These are phyloP conservation scores for Chenopodium suecicum DNA, from an alignment of 148 eudicot species.

Conservation along the genomic window DNA sequence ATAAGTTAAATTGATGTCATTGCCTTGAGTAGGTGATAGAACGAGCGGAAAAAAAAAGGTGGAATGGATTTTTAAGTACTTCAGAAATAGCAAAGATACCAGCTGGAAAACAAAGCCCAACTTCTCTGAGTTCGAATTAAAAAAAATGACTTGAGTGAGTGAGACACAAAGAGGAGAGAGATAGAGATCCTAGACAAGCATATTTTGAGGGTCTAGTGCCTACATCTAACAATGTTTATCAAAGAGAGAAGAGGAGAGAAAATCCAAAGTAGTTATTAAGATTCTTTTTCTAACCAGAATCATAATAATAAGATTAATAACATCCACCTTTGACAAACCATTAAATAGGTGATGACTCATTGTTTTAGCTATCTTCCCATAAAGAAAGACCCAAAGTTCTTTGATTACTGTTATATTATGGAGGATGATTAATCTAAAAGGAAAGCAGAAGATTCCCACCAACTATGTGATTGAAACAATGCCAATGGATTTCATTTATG, in stretches of 20 bases:
- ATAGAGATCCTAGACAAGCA: not conserved
- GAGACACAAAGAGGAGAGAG: not conserved
- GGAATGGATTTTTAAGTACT: not conserved
- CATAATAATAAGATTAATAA: not conserved
- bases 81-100: not conserved
- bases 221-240: not conserved
- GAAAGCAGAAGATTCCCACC: not conserved
- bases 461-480: not conserved
- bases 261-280: not conserved
- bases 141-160: not conserved
- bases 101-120: not conserved
- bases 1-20: not conserved
- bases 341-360: not conserved
- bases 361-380: not conserved
- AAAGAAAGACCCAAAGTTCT: not conserved
- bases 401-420: not conserved
- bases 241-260: not conserved
- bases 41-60: not conserved
- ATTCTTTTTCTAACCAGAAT: not conserved
- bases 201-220: not conserved
- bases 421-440: not conserved
- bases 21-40: constrained; percentile 4
- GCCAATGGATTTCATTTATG: too few relatives aligned
- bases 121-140: not conserved
- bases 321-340: not conserved